Conservation (phyloP, 257 asterid species). For the Misopates orontium region DNA sequence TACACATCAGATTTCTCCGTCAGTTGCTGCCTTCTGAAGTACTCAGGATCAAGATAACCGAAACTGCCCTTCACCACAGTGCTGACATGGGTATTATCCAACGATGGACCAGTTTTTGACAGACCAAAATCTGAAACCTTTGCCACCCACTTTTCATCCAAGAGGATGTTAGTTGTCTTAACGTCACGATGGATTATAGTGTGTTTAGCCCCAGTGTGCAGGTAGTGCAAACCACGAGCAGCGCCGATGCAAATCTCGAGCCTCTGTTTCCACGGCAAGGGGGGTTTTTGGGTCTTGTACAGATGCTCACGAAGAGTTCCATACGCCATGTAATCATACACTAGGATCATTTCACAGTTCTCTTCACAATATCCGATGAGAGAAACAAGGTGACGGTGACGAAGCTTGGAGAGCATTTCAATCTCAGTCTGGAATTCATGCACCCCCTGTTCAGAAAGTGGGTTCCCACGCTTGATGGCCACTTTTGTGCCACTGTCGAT, state of each 20-base stretch:
- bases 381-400: slow-evolving; percentile 88
- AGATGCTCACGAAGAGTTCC: slow-evolving; percentile 91
- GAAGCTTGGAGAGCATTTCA: slow-evolving; percentile 92
- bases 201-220: slow-evolving; percentile 87
- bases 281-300: slow-evolving; percentile 84
- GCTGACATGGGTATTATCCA: slow-evolving; percentile 88
- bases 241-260: slow-evolving; percentile 89
- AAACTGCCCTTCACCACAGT: no score
- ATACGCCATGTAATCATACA: slow-evolving; percentile 83
- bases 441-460: slow-evolving; percentile 81
- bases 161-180: slow-evolving; percentile 86
- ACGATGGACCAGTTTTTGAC: slow-evolving; percentile 84
- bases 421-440: slow-evolving; percentile 93
- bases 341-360: slow-evolving; percentile 88
- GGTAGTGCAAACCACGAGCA: slow-evolving; percentile 88
- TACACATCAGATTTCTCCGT: no score
- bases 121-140: slow-evolving; percentile 89
- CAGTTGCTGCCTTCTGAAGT: no score
- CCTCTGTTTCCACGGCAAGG: slow-evolving; percentile 89
- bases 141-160: no score
- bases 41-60: no score
- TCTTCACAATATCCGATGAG: slow-evolving; percentile 88
- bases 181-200: slow-evolving; percentile 91
- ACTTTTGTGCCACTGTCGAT: slow-evolving; percentile 84
- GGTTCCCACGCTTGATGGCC: slow-evolving; percentile 93